Evolutionary conservation across 2,329 filamentous ascomycete genomes (phyloP).

Genomic region (Trichoderma koningiopsis): DNA sequence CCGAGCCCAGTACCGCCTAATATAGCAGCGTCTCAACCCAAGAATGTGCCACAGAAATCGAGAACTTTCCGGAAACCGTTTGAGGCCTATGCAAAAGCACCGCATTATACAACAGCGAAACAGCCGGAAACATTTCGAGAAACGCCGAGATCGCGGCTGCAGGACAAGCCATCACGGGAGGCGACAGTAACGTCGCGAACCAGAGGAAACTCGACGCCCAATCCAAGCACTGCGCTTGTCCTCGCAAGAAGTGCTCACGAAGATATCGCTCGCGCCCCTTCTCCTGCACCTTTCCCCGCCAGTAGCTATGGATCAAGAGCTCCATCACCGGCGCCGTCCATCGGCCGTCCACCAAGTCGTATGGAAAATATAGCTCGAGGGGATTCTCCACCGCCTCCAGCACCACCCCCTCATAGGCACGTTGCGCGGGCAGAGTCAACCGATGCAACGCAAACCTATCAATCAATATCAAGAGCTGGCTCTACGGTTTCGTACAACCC

Average conservation of each 20-base stretch:
- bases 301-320: constrained; percentile 40
- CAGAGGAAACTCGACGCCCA: constrained; percentile 26
- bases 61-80: constrained; percentile 68
- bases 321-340: constrained; percentile 31
- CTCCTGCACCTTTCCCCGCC: constrained; percentile 31
- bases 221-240: constrained; percentile 33
- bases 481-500: constrained; percentile 40
- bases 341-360: constrained; percentile 33
- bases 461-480: constrained; percentile 36
- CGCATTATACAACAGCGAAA: constrained; percentile 65
- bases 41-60: constrained; percentile 59
- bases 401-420: constrained; percentile 82
- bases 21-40: constrained; percentile 57
- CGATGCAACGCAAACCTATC: constrained; percentile 18
- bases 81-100: constrained; percentile 66
- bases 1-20: constrained; percentile 61
- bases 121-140: constrained; percentile 60
- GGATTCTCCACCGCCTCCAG: constrained; percentile 73
- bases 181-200: constrained; percentile 31
- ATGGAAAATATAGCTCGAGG: constrained; percentile 40
- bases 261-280: constrained; percentile 27
- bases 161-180: constrained; percentile 31
- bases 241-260: constrained; percentile 33
- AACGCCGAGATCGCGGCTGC: constrained; percentile 45
- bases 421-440: constrained; percentile 39